These are phyloP conservation scores for Coprinellus aureogranulatus DNA, from an alignment of 768 basidiomycete genomes.

Conservation along the genomic window DNA sequence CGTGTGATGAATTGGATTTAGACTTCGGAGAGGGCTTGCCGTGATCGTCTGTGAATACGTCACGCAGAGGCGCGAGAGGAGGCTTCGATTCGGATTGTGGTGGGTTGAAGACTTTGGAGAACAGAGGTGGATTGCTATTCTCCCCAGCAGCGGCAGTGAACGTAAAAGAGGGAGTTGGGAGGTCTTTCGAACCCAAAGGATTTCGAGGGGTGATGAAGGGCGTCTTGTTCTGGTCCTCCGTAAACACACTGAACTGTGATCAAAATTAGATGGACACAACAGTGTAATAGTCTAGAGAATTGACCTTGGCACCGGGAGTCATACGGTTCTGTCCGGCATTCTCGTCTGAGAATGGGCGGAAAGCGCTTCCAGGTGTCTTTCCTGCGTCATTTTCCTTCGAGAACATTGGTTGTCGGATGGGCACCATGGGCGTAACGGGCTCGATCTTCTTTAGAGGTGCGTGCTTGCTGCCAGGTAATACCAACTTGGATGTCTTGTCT, in stretches of 20 bases:
- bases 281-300: conserved; percentile 1
- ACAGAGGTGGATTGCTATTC: conserved; percentile 39
- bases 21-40: conserved; percentile 40
- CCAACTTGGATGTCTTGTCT: conserved; percentile 62
- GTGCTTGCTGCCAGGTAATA: conserved; percentile 61
- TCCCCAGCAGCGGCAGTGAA: conserved; percentile 37
- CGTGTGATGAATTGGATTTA: conserved; percentile 31
- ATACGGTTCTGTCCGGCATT: conserved; percentile 44
- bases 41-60: conserved; percentile 44
- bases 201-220: conserved; percentile 37
- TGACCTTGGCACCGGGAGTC: conserved; percentile 45
- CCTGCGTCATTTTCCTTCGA: conserved; percentile 35
- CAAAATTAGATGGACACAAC: conserved; percentile 1
- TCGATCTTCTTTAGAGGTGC: conserved; percentile 70
- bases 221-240: conserved; percentile 53
- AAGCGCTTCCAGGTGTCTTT: conserved; percentile 43
- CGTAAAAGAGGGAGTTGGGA: conserved; percentile 27
- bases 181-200: conserved; percentile 54
- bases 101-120: conserved; percentile 67
- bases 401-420: conserved; percentile 28
- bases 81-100: conserved; percentile 37
- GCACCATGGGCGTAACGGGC: conserved; percentile 46
- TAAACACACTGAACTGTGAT: conserved; percentile 63
- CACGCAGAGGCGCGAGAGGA: conserved; percentile 39
- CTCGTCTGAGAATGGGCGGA: conserved; percentile 72